Conservation (phyloP, 345 rosid genomes). For the Garcia nutans region DNA sequence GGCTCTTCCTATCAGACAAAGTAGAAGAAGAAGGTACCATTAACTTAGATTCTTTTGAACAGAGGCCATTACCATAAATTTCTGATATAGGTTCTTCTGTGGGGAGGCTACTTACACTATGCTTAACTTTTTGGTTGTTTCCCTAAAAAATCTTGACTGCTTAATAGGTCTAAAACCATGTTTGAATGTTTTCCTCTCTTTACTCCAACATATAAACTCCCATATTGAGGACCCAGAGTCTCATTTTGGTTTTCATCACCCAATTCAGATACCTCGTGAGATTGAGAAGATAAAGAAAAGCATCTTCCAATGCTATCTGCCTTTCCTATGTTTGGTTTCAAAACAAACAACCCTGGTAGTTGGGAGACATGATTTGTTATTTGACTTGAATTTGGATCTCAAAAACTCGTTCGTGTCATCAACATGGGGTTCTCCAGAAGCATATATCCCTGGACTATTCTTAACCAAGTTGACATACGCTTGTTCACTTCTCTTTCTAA, state of each 20-base stretch:
- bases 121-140: conserved; percentile 22
- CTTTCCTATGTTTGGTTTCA: conserved; percentile 19
- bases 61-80: too few species aligned
- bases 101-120: too few species aligned
- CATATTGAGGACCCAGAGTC: conserved; percentile 12
- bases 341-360: too few species aligned
- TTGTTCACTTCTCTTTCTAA: conserved; percentile 27
- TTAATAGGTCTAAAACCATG: conserved; percentile 16
- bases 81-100: too few species aligned
- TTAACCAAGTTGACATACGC: conserved; percentile 22
- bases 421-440: too few species aligned
- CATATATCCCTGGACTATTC: conserved; percentile 10
- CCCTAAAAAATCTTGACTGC: conserved; percentile 30
- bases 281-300: conserved; percentile 30
- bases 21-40: conserved; percentile 27
- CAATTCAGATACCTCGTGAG: too few species aligned
- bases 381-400: too few species aligned
- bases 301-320: conserved; percentile 24
- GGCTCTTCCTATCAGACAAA: conserved; percentile 32
- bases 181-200: conserved; percentile 25
- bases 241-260: conserved; percentile 25
- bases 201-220: conserved; percentile 20
- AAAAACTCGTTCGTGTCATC: too few species aligned
- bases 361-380: too few species aligned
- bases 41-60: conserved; percentile 28